Evolutionary conservation across 192 early-diverging fungal species (phyloP).

Genomic region (Coemansia biformis): DNA sequence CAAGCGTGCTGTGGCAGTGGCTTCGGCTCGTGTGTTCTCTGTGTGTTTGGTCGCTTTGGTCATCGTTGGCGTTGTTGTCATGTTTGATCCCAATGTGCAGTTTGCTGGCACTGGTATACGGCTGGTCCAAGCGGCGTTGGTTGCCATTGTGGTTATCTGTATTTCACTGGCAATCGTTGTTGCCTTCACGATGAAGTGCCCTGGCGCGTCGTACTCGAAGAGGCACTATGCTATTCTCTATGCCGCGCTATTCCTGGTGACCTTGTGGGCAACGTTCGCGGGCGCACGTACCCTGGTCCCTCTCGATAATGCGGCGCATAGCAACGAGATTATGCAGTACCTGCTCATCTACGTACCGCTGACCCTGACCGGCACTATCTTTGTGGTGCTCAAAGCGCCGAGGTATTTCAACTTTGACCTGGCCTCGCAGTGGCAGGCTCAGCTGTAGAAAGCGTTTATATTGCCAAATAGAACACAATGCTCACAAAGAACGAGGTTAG

Average conservation of each 20-base stretch:
- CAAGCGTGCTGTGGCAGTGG: neutral
- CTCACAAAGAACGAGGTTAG: no score
- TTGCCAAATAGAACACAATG: no score
- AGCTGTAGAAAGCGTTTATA: no score
- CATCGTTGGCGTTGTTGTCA: slow-evolving; percentile 8
- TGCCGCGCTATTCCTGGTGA: slow-evolving; percentile 4
- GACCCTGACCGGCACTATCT: slow-evolving; percentile 6
- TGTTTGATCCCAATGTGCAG: slow-evolving; percentile 9
- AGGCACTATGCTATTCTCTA: slow-evolving; percentile 7
- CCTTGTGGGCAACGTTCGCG: slow-evolving; percentile 21
- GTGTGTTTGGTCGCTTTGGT: slow-evolving; percentile 9
- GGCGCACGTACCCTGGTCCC: slow-evolving; percentile 16
- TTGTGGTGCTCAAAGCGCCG: slow-evolving; percentile 15
- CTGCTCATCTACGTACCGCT: slow-evolving; percentile 17
- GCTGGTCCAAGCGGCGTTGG: slow-evolving; percentile 12
- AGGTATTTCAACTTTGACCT: slow-evolving; percentile 34
- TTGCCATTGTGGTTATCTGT: slow-evolving; percentile 1
- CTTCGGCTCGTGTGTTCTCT: slow-evolving; percentile 6
- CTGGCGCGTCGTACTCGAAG: slow-evolving; percentile 7
- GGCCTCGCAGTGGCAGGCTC: slow-evolving; percentile 17
- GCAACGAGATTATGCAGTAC: slow-evolving; percentile 14
- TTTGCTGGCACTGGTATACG: slow-evolving; percentile 6
- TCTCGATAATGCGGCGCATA: slow-evolving; percentile 14
- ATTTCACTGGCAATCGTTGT: no score
- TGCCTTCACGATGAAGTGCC: neutral